Evolutionary conservation across 805 yeast species (phyloP), one percentile per base, ranked within the genome.

Genomic region (Ogataea glucozyma): DNA sequence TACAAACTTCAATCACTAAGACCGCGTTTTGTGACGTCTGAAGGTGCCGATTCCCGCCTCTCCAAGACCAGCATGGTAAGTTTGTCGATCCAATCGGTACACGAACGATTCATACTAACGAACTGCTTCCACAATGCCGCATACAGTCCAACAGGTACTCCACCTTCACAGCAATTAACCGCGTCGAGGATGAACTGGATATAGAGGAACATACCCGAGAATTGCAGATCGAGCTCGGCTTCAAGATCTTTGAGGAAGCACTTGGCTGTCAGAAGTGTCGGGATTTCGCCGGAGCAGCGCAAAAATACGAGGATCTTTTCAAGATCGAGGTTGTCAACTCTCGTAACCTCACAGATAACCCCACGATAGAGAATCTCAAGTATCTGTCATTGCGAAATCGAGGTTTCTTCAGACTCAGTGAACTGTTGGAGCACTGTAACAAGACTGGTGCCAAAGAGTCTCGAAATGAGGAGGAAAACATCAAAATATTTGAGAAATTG

Each of bases 201-300:
- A 85, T 83, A 24, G 96, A 90, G 50, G 91, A 88, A 50, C 96
- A 89, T 56, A 85, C 97, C 1, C 71, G 96, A 36, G 99, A 93
- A 60, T 69, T 91, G 18, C 97, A 91, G 65, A 75, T 82, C 16
- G 98, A 93, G 61, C 86, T 85, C 57, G 93, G 96, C 3, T 83
- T 85, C 60, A 79, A 78, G 51, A 65, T 81, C 10, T 88, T 85
- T 58, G 88, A 88, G 53, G 64, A 65, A 16, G 97, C 97, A 0
- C 67, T 93, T 32, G 61, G 65, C 8, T 66, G 66, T 8, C 91
- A 93, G 51, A 79, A 81, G 48, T 61, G 66, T 1, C 64, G 66
- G 3, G 57, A 76, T 2, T 74, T 71, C 46, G 63, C 62, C 0
- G 70, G 66, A 3, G 83, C 97, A 0, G 71, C 72, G 30, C 52